Conservation (phyloP, 129 eudicot species). For the Arctium minus region DNA sequence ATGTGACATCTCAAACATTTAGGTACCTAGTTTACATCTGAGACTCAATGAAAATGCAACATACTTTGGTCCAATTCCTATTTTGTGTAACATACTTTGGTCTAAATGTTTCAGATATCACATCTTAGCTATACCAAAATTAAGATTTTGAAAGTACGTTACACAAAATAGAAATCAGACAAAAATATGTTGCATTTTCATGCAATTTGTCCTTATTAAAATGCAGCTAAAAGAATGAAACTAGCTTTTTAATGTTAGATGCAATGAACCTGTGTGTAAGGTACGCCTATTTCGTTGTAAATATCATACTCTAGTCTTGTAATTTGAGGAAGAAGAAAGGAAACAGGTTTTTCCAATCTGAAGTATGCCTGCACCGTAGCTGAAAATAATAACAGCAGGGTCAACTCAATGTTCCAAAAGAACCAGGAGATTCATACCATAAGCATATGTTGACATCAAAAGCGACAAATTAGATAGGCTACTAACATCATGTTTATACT, state of each 20-base stretch:
- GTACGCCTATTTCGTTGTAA: constrained; percentile 64
- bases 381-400: constrained; percentile 30
- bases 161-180: background rate
- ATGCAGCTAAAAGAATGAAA: background rate
- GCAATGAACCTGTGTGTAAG: constrained; percentile 54
- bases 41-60: background rate
- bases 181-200: background rate
- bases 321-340: constrained; percentile 56
- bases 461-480: background rate
- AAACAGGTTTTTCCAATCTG: constrained; percentile 58
- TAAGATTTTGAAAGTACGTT: background rate
- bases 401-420: constrained; percentile 1
- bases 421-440: background rate
- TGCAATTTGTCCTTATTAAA: background rate
- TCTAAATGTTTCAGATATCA: background rate
- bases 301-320: constrained; percentile 70
- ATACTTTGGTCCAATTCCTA: background rate
- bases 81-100: background rate
- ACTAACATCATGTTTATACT: no score
- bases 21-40: background rate
- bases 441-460: background rate
- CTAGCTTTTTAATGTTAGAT: background rate
- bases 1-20: background rate
- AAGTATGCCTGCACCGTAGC: constrained; percentile 70
- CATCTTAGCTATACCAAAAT: background rate